These are phyloP conservation scores for Stenogyne calaminthoides DNA, from an alignment of 305 asterid species.

Conservation along the genomic window DNA sequence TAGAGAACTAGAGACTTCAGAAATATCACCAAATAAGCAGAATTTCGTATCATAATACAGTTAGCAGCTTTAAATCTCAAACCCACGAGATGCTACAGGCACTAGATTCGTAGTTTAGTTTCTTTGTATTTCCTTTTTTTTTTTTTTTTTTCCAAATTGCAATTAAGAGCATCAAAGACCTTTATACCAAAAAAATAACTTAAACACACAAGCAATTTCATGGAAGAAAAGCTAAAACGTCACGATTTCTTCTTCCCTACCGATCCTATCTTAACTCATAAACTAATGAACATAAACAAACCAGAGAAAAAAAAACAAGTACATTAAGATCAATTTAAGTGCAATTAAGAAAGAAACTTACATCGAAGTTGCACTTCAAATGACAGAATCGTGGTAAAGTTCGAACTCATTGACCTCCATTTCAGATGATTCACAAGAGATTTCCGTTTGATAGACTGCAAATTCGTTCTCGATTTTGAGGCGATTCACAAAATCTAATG, in stretches of 20 bases:
- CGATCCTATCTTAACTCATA: constrained; percentile 4
- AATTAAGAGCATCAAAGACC: background rate
- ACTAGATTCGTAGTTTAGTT: background rate
- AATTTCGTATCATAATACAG: constrained; percentile 2
- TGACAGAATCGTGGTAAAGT: constrained; percentile 50
- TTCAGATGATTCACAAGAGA: constrained; percentile 1
- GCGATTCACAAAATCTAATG: constrained; percentile 24
- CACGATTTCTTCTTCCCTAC: background rate
- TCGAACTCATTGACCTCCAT: constrained; percentile 76
- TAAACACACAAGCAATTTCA: background rate
- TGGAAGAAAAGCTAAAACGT: background rate
- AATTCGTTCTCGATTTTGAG: constrained; percentile 14
- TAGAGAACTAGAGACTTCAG: constrained; percentile 3
- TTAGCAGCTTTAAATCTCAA: constrained; percentile 1
- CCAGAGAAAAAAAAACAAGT: background rate
- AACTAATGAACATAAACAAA: background rate
- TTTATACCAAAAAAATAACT: background rate
- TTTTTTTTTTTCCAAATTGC: background rate
- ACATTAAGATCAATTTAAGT: background rate
- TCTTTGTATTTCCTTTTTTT: background rate
- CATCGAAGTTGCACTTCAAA: constrained; percentile 36
- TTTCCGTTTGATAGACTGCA: background rate
- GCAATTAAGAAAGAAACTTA: constrained; percentile 12
- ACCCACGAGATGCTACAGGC: background rate
- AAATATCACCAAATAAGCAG: constrained; percentile 6